Percentiles rank a stretch among this genome's conserved stretches.
Conservation (phyloP, 768 basidiomycete species). For the Scleroderma bovista region DNA sequence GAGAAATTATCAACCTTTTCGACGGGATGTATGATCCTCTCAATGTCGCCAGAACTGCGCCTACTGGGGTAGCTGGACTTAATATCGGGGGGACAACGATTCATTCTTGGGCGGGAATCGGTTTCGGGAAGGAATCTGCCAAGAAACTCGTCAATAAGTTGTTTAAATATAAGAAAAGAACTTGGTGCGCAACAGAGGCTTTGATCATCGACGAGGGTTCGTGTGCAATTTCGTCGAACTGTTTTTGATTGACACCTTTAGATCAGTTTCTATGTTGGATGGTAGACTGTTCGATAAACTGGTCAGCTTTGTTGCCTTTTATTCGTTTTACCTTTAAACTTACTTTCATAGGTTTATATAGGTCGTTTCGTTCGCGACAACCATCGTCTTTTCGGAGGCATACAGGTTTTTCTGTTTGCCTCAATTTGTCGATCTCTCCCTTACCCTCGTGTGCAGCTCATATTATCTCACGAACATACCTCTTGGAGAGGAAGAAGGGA, state of each 20-base stretch:
- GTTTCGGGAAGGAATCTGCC: slow-evolving; percentile 47
- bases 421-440: background rate
- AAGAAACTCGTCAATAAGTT: slow-evolving; percentile 38
- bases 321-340: background rate
- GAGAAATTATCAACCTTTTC: slow-evolving; percentile 48
- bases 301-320: slow-evolving; percentile 37
- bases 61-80: slow-evolving; percentile 59
- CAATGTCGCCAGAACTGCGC: slow-evolving; percentile 56
- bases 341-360: slow-evolving; percentile 27
- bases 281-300: slow-evolving; percentile 66
- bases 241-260: background rate
- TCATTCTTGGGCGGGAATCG: slow-evolving; percentile 63
- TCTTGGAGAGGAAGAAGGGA: too few relatives aligned
- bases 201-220: slow-evolving; percentile 72
- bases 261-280: slow-evolving; percentile 72
- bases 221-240: background rate
- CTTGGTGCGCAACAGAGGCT: slow-evolving; percentile 49
- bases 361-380: slow-evolving; percentile 39
- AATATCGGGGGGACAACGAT: slow-evolving; percentile 69
- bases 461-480: too few relatives aligned
- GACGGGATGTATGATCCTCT: slow-evolving; percentile 22
- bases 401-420: slow-evolving; percentile 40
- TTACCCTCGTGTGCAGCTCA: slow-evolving; percentile 38
- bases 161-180: slow-evolving; percentile 16
- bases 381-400: slow-evolving; percentile 55